Evolutionary conservation across 179 eudicot genomes (phyloP).

Genomic region (Monotropa hypopitys): DNA sequence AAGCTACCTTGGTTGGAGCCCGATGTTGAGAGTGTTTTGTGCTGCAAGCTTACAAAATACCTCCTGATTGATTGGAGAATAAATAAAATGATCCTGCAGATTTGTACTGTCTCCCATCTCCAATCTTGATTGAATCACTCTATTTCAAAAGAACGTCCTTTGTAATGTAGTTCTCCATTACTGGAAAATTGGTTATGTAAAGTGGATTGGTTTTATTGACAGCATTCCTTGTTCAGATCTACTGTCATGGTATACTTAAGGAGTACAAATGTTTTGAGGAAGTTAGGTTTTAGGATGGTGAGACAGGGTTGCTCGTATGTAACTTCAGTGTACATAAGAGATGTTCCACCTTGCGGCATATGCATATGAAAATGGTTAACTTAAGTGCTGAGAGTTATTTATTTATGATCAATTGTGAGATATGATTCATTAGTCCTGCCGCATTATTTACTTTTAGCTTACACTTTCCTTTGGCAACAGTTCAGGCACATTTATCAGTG

Average conservation of each 20-base stretch:
- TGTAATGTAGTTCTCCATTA: neutral
- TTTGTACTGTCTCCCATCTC: neutral
- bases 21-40: neutral
- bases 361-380: neutral
- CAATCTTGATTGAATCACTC: neutral
- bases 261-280: neutral
- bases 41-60: neutral
- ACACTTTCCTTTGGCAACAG: slow-evolving; percentile 25
- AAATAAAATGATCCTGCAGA: neutral
- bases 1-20: too few relatives aligned
- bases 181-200: neutral
- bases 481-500: slow-evolving; percentile 87
- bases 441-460: slow-evolving; percentile 15
- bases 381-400: neutral
- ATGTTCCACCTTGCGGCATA: neutral
- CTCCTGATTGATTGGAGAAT: neutral
- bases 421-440: neutral
- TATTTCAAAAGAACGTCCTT: neutral
- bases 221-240: neutral
- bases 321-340: neutral
- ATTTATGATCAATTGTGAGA: neutral
- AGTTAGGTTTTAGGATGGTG: neutral
- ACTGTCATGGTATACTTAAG: neutral
- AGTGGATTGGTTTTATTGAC: neutral
- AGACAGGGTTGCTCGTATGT: neutral